Evolutionary conservation across 2,329 filamentous ascomycete species (phyloP), one percentile per base, ranked within the genome.

Genomic region (Pseudohalonectria lignicola): DNA sequence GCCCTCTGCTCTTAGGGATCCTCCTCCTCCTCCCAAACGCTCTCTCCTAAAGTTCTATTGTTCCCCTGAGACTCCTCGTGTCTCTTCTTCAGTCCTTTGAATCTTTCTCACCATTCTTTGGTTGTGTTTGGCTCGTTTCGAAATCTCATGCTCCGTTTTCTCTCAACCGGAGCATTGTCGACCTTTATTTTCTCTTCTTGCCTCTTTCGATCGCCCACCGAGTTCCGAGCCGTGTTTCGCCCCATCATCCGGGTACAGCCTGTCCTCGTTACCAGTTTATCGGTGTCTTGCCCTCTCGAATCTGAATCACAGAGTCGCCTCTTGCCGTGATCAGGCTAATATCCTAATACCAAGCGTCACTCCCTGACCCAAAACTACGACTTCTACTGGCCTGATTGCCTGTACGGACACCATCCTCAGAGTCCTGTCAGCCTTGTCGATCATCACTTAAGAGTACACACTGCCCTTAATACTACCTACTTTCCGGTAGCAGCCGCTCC

Each of bases 161-260:
- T 26, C 23, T 26, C 12, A 26, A 7, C 7, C 23, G 12, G n/a
- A n/a, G n/a, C n/a, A 33, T 9, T 29, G 11, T 18, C 37, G 31
- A 26, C 23, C 37, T 29, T 34, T 18, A 6, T 28, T 21, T 34
- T 20, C 8, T 39, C 23, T 31, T 13, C 21, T 36, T 18, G n/a
- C n/a, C n/a, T n/a, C n/a, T 12, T 26, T 26, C 23, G 23, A 26
- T 12, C 8, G n/a, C n/a, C n/a, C n/a, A n/a, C n/a, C 15, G 17
- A 21, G 35, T 30, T 37, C 35, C 35, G 35, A 37, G 16, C 26
- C 35, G 26, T 31, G 35, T 37, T 37, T 37, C 35, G 35, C 21
- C 15, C 25, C 26, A 12, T 11, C 6, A 16, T 8, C 17, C 35
- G 26, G 17, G 35, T 28, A 23, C 35, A 30, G 21, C 15, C 26